Evolutionary conservation across 1,284 basidiomycete genomes (phyloP).

Genomic region (Ganoderma multipileum): DNA sequence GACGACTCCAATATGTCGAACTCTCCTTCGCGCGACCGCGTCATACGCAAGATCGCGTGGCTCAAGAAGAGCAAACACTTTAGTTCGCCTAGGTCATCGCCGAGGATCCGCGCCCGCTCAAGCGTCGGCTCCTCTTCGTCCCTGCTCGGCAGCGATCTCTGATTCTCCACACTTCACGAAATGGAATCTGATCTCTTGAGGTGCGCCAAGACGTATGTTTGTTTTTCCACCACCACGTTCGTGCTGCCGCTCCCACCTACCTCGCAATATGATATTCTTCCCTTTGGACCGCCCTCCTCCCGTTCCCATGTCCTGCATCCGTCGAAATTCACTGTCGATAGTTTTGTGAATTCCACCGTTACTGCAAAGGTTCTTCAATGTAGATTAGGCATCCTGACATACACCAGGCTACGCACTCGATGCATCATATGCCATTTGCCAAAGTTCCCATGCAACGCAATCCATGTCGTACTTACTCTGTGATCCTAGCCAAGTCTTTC

Average conservation of each 20-base stretch:
- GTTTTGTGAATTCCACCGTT: background rate
- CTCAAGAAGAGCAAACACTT: constrained; percentile 14
- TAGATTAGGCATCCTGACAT: constrained; percentile 10
- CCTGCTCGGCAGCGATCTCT: constrained; percentile 25
- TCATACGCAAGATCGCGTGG: constrained; percentile 33
- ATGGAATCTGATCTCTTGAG: background rate
- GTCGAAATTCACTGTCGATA: constrained; percentile 11
- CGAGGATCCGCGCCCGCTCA: constrained; percentile 23
- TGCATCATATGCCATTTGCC: background rate
- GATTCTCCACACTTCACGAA: constrained; percentile 7
- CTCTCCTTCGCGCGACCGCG: constrained; percentile 51
- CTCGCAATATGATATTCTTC: background rate
- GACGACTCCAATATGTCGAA: constrained; percentile 50
- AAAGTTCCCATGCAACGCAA: background rate
- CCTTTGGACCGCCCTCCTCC: background rate
- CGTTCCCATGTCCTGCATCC: background rate
- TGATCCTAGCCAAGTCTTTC: background rate
- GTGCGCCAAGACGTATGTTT: background rate
- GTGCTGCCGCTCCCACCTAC: background rate
- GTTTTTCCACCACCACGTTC: background rate
- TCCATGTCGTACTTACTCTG: background rate
- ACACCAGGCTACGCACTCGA: background rate
- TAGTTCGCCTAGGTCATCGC: constrained; percentile 14
- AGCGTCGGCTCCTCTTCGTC: constrained; percentile 23
- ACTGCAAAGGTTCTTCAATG: constrained; percentile 4